These are phyloP conservation scores for Clathrospora elynae DNA, from an alignment of 2,329 filamentous ascomycete species.

Conservation along the genomic window DNA sequence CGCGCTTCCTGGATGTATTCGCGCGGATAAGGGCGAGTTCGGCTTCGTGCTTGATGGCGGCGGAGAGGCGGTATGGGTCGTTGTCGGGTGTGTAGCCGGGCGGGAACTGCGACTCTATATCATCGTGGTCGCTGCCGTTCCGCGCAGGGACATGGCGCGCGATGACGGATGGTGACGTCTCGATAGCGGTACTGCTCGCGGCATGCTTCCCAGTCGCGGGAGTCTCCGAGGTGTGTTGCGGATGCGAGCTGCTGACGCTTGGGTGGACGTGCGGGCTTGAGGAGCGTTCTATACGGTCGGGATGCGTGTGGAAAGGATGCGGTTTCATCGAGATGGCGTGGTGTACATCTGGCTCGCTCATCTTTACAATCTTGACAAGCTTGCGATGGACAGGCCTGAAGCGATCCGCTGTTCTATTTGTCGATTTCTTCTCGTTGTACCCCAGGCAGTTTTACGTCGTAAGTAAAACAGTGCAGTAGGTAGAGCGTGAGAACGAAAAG, in stretches of 20 bases:
- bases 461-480: too few species aligned
- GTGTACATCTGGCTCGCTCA: constrained; percentile 54
- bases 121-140: constrained; percentile 29
- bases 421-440: too few species aligned
- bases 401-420: too few species aligned
- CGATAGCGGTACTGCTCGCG: constrained; percentile 50
- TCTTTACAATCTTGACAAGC: constrained; percentile 33
- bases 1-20: constrained; percentile 78
- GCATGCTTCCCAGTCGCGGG: constrained; percentile 25
- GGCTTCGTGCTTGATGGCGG: constrained; percentile 74
- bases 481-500: too few species aligned
- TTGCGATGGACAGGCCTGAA: too few species aligned
- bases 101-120: constrained; percentile 56
- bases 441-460: too few species aligned
- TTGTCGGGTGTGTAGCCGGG: constrained; percentile 67
- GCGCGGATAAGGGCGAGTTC: constrained; percentile 80
- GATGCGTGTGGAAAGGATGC: constrained; percentile 47
- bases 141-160: constrained; percentile 42
- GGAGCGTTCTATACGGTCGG: constrained; percentile 36
- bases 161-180: constrained; percentile 47
- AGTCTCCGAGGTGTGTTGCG: constrained; percentile 22
- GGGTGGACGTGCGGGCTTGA: constrained; percentile 38
- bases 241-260: constrained; percentile 21
- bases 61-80: constrained; percentile 82
- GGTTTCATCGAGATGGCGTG: constrained; percentile 56